phyloP scores from a whole-genome alignment of 768 basidiomycete species.

The Psilocybe sp. region DNA sequence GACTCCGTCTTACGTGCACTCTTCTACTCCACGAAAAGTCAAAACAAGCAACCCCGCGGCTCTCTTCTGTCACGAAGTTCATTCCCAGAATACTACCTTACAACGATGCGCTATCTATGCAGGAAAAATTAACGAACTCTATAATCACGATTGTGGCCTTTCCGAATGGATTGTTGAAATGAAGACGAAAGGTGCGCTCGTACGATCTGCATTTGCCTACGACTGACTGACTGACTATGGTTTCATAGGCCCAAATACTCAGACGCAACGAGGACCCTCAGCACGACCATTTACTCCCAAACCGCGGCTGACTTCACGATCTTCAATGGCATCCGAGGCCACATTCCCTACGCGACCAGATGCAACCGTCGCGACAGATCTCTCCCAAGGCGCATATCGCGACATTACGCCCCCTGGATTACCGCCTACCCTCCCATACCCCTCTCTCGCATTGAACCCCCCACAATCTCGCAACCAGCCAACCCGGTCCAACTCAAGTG shows the following conservation, averaged over 20 bases:
- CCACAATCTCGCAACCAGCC: slow-evolving; percentile 26
- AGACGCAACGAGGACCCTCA: slow-evolving; percentile 31
- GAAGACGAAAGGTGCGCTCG: slow-evolving; percentile 50
- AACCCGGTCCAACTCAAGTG: slow-evolving; percentile 28
- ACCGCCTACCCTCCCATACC: slow-evolving; percentile 71
- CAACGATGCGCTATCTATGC: slow-evolving; percentile 78
- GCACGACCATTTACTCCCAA: slow-evolving; percentile 46
- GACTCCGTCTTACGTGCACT: neutral
- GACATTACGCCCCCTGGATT: slow-evolving; percentile 53
- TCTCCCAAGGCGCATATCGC: slow-evolving; percentile 42
- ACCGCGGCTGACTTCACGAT: slow-evolving; percentile 65
- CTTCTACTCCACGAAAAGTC: slow-evolving; percentile 19
- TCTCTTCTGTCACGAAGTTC: slow-evolving; percentile 69
- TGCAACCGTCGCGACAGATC: slow-evolving; percentile 74
- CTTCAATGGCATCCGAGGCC: slow-evolving; percentile 70
- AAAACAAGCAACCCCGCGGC: slow-evolving; percentile 51
- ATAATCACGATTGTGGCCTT: slow-evolving; percentile 72
- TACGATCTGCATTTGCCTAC: neutral
- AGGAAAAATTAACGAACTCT: slow-evolving; percentile 80
- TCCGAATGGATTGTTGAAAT: slow-evolving; percentile 69
- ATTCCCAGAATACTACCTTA: slow-evolving; percentile 46
- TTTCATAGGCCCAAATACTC: slow-evolving; percentile 27
- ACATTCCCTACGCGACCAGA: slow-evolving; percentile 83
- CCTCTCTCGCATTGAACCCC: slow-evolving; percentile 51
- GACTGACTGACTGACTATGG: slow-evolving; percentile 1